Evolutionary conservation across 306 rosid genomes (phyloP).

Genomic region (Notholithocarpus densiflorus): DNA sequence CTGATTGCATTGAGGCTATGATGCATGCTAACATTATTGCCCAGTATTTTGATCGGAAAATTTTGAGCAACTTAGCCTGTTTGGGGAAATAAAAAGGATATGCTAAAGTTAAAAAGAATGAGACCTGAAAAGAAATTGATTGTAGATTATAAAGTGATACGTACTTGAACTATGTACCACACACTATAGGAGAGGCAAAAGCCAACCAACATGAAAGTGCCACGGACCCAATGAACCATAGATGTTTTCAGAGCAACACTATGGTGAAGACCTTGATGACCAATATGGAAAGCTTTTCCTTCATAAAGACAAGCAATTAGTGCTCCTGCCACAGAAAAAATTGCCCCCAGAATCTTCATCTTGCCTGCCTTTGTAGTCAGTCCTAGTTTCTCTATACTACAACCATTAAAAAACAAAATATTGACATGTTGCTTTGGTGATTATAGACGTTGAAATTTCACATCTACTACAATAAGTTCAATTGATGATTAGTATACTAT

Average conservation of each 20-base stretch:
- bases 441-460: background rate
- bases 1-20: conserved; percentile 47
- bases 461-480: too few species aligned
- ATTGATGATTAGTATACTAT: background rate
- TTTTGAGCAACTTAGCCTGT: conserved; percentile 48
- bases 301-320: conserved; percentile 36
- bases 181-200: conserved; percentile 47
- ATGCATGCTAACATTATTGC: conserved; percentile 52
- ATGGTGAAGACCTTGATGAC: conserved; percentile 21
- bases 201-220: conserved; percentile 44
- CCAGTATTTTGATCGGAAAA: conserved; percentile 51
- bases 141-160: background rate
- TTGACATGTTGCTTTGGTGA: background rate
- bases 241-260: background rate
- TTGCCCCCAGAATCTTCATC: conserved; percentile 45
- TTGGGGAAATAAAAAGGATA: background rate
- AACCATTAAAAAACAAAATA: background rate
- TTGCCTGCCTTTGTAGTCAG: conserved; percentile 31
- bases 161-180: conserved; percentile 64
- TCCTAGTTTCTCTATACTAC: conserved; percentile 46
- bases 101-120: background rate
- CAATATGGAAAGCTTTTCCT: conserved; percentile 43
- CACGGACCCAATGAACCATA: conserved; percentile 41
- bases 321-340: conserved; percentile 61
- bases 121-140: too few species aligned